Evolutionary conservation across 2,329 filamentous ascomycete species (phyloP).

Genomic region (Phyllosticta capitalensis): DNA sequence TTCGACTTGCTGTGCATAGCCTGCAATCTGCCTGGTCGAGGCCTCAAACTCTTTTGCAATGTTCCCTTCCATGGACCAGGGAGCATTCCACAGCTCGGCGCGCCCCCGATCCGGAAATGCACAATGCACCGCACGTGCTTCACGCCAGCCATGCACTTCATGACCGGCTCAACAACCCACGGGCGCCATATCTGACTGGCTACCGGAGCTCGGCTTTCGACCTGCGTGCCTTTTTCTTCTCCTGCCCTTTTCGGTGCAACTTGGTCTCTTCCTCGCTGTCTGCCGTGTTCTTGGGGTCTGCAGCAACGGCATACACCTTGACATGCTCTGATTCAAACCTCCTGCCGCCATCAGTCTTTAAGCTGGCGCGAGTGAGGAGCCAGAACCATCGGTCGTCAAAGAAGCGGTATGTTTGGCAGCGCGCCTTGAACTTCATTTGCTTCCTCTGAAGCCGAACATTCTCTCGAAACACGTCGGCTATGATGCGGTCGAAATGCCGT

Average conservation of each 20-base stretch:
- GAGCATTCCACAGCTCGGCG: not conserved
- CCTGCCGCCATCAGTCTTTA: constrained; percentile 4
- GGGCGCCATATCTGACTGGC: not conserved
- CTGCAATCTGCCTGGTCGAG: too few species aligned
- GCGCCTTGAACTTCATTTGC: constrained; percentile 8
- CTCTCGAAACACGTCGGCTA: not conserved
- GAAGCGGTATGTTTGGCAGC: constrained; percentile 4
- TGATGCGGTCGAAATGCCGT: constrained; percentile 2
- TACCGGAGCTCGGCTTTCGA: not conserved
- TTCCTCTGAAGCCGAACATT: not conserved
- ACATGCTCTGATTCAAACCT: not conserved
- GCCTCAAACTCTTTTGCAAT: too few species aligned
- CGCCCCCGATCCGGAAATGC: not conserved
- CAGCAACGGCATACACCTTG: not conserved
- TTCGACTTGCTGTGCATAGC: too few species aligned
- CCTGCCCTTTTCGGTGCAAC: not conserved
- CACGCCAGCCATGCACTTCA: not conserved
- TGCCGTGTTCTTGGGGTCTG: not conserved
- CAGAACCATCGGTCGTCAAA: constrained; percentile 5
- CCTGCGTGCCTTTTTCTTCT: not conserved
- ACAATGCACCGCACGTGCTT: not conserved
- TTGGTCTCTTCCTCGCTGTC: not conserved
- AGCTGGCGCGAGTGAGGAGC: constrained; percentile 1
- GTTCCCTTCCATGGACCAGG: too few species aligned
- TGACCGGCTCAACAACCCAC: not conserved